Evolutionary conservation across 352 stramenopile genomes (phyloP), one percentile per base, ranked within the genome.

Genomic region (Phytophthora cryptogea): DNA sequence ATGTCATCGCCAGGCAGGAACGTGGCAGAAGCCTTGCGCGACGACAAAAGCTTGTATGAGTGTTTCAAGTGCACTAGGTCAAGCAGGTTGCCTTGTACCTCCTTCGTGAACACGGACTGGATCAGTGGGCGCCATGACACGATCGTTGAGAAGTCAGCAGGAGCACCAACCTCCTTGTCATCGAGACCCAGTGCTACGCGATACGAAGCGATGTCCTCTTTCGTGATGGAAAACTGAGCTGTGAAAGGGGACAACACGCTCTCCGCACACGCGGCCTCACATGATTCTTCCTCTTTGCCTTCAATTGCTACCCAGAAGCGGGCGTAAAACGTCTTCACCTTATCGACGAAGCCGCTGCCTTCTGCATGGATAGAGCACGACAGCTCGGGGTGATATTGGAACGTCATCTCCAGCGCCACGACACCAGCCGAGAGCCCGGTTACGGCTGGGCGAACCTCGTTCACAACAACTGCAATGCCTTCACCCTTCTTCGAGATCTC

Each of bases 51-150:
- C 64, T 92, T 90, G 71, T 93, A 90, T 60, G 80, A 91, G 72
- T 95, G 85, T 52, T 86, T 92, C 8, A 94, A 44, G 60, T 96
- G 86, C 37, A 96, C 85, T 4, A 96, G 50, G 43, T 90, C 68
- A 3, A 96, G 67, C 55, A 96, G 39, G 60, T 95, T 94, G 33
- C 83, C 84, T 42, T 85, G 72, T 32, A 94, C 82, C 43, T 95
- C 80, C 50, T 86, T 85, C 10, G 87, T 80, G 59, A 95, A 92
- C 23, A 96, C 74, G 7, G 85, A 88, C 68, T 89, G 76, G 42
- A 95, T 94, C 20, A 96, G 59, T 31, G 85, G 72, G 40, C 86
- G 83, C 85, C 88, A 96, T 48, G 71, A 82, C 11, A 80, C 83
- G 45, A 95, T 84, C 8, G 83, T 94, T 27, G 76, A 79, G 44